These are phyloP conservation scores for Rhododendron kiyosumense DNA, from an alignment of 148 eudicot species.

Conservation along the genomic window DNA sequence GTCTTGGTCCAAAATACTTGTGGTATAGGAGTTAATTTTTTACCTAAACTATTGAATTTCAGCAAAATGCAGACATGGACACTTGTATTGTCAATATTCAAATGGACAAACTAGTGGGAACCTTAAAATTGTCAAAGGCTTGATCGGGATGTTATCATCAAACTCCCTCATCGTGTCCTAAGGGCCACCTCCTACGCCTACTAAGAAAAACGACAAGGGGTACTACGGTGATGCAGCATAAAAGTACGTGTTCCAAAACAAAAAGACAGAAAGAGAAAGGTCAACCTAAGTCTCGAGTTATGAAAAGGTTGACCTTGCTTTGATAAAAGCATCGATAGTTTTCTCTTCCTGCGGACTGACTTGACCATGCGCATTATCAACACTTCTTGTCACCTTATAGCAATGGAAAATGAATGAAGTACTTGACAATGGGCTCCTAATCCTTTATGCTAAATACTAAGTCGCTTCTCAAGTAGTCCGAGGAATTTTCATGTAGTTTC, in stretches of 20 bases:
- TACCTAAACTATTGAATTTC: slow-evolving; percentile 43
- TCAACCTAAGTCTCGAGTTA: background rate
- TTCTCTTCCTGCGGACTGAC: slow-evolving; percentile 63
- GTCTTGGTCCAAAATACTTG: background rate
- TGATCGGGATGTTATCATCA: slow-evolving; percentile 82
- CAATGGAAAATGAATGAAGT: background rate
- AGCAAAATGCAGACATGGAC: background rate
- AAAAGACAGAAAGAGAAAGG: background rate
- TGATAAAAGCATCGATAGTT: slow-evolving; percentile 68
- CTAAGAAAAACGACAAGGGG: too few species aligned
- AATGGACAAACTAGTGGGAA: slow-evolving; percentile 4
- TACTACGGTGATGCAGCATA: too few species aligned
- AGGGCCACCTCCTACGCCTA: slow-evolving; percentile 89
- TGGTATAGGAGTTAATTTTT: background rate
- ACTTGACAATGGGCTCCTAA: background rate
- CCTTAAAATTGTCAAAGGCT: slow-evolving; percentile 83
- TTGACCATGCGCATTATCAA: slow-evolving; percentile 47
- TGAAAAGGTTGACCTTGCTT: slow-evolving; percentile 50
- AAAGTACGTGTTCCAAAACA: background rate
- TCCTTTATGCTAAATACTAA: background rate
- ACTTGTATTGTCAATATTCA: background rate
- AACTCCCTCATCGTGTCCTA: slow-evolving; percentile 88
- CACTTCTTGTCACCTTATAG: slow-evolving; percentile 67
- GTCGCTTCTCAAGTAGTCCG: too few species aligned
- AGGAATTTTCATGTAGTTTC: background rate